phyloP scores from a whole-genome alignment of 2,329 filamentous ascomycete species.

The Exophiala viscosa region DNA sequence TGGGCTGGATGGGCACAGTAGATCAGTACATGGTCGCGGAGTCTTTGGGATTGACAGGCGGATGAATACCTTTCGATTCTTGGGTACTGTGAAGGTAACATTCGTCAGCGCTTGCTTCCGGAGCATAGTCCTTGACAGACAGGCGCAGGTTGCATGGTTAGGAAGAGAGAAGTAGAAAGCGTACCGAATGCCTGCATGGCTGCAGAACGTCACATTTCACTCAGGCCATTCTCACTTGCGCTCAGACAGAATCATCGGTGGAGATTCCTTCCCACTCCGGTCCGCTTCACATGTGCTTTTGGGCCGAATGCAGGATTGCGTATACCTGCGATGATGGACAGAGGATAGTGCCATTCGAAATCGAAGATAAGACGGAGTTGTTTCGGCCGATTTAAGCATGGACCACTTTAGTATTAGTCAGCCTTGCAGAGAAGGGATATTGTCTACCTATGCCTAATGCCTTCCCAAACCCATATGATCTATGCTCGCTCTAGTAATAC shows the following conservation, averaged over 20 bases:
- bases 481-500: constrained; percentile 16
- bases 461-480: not conserved
- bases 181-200: constrained; percentile 37
- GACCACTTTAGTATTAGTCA: not conserved
- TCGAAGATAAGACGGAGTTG: not conserved
- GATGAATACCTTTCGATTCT: constrained; percentile 44
- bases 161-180: constrained; percentile 25
- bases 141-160: not conserved
- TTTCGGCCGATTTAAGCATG: constrained; percentile 1
- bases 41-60: not conserved
- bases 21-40: not conserved
- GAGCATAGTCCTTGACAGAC: constrained; percentile 31
- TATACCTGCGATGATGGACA: not conserved
- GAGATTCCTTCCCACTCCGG: constrained; percentile 15
- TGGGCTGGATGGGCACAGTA: constrained; percentile 57
- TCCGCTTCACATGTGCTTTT: not conserved
- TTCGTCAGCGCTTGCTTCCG: constrained; percentile 44
- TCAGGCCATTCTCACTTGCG: not conserved
- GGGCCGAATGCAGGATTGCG: constrained; percentile 5
- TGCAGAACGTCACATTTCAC: constrained; percentile 6
- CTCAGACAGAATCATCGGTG: constrained; percentile 3
- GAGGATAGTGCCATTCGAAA: not conserved
- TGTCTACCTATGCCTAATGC: not conserved
- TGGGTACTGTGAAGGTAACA: constrained; percentile 41
- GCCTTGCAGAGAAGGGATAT: too few relatives aligned